These are phyloP conservation scores for Mesostigma viride DNA, from an alignment of 139 green algal species.

Conservation along the genomic window DNA sequence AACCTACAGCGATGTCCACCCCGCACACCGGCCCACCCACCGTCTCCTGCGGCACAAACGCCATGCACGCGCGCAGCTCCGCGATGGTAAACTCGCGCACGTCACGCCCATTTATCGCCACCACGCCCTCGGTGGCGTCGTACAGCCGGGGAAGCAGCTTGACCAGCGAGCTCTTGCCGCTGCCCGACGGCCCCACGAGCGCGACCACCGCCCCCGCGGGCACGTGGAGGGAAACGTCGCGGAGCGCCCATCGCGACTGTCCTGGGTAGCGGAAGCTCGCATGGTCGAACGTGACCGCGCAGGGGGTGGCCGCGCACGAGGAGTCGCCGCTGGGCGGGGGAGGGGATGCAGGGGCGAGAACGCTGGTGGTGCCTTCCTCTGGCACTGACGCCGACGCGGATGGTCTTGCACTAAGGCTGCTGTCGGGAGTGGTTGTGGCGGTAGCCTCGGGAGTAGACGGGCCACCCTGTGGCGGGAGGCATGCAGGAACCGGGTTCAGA, in stretches of 20 bases:
- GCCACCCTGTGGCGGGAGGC: no score
- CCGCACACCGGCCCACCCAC: constrained; percentile 36
- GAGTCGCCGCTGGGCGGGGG: no score
- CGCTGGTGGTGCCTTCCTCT: no score
- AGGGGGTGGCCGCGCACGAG: no score
- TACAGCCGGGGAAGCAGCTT: constrained; percentile 39
- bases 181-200: constrained; percentile 36
- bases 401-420: no score
- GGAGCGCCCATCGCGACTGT: not conserved
- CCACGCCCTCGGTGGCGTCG: constrained; percentile 26
- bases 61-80: constrained; percentile 24
- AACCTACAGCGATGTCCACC: no score
- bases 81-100: constrained; percentile 52
- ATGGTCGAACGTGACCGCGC: no score
- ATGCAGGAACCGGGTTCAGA: no score
- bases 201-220: constrained; percentile 18
- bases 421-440: no score
- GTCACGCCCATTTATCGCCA: constrained; percentile 67
- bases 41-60: constrained; percentile 63
- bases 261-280: not conserved
- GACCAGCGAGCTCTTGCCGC: constrained; percentile 36
- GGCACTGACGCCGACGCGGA: no score
- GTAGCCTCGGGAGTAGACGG: no score
- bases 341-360: no score
- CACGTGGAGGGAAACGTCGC: constrained; percentile 10